Percentiles rank a stretch among this genome's conserved stretches.
Evolutionary conservation across 176 grass and related monocot species (phyloP).

Genomic region (Carex pumila): DNA sequence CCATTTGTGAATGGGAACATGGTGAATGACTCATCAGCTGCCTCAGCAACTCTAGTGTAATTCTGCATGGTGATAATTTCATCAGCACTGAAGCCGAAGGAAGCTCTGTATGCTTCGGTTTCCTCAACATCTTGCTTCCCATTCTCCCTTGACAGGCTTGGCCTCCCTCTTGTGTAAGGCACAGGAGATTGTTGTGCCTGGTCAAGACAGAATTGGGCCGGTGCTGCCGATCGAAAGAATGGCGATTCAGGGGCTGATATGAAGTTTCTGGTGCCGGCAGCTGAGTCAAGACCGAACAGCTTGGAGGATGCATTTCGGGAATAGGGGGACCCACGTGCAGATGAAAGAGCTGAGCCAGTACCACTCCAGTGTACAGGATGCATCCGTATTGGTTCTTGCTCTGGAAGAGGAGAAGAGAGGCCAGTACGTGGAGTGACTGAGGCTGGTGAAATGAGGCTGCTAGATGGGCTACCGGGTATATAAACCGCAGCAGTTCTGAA

Average conservation of each 20-base stretch:
- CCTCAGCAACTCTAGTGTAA: conserved; percentile 67
- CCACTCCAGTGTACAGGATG: conserved; percentile 52
- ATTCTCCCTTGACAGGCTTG: conserved; percentile 77
- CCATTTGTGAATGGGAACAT: conserved; percentile 80
- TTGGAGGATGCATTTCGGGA: conserved; percentile 53
- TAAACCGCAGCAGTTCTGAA: conserved; percentile 68
- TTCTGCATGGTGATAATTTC: conserved; percentile 68
- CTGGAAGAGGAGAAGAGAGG: conserved; percentile 69
- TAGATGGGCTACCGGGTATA: conserved; percentile 58
- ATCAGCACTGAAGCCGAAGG: conserved; percentile 98
- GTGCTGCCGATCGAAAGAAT: conserved; percentile 65
- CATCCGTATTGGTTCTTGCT: conserved; percentile 37
- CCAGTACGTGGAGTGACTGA: conserved; percentile 82
- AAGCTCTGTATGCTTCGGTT: conserved; percentile 95
- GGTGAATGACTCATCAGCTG: conserved; percentile 72
- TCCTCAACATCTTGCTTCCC: conserved; percentile 85
- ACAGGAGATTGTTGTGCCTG: conserved; percentile 72
- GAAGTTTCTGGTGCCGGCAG: conserved; percentile 51
- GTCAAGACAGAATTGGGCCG: conserved; percentile 84
- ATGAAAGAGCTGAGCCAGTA: conserved; percentile 38
- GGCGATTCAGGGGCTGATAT: conserved; percentile 47
- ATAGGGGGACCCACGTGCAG: conserved; percentile 73
- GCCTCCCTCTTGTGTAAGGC: conserved; percentile 58
- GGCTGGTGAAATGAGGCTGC: conserved; percentile 84
- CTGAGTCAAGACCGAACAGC: conserved; percentile 65